These are phyloP conservation scores for Calocybe gangraenosa DNA, from an alignment of 768 basidiomycete genomes.

Conservation along the genomic window DNA sequence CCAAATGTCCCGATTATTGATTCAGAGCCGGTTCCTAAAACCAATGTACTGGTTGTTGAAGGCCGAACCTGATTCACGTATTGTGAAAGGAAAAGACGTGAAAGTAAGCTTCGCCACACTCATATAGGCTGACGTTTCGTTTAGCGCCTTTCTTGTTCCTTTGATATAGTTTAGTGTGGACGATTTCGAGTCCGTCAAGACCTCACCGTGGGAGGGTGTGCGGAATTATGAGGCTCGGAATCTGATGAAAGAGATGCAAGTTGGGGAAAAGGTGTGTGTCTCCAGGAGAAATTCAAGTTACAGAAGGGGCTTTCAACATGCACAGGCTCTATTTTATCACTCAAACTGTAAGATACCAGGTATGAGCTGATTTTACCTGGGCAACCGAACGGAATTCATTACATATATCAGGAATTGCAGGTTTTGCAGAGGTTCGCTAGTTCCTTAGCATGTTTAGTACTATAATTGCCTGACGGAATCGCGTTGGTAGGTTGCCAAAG, in stretches of 20 bases:
- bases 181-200: constrained; percentile 69
- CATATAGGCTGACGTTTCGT: not conserved
- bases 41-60: constrained; percentile 74
- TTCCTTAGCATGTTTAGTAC: not conserved
- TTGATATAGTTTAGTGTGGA: constrained; percentile 71
- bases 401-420: constrained; percentile 69
- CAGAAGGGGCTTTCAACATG: too few species aligned
- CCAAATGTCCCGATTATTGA: too few species aligned
- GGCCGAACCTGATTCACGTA: constrained; percentile 79
- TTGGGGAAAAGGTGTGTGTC: constrained; percentile 60
- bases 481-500: constrained; percentile 59
- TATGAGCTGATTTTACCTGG: constrained; percentile 20
- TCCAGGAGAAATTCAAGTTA: too few species aligned
- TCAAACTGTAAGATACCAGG: constrained; percentile 85
- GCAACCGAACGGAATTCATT: not conserved
- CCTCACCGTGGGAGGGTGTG: constrained; percentile 86
- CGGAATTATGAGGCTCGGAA: constrained; percentile 81
- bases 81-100: constrained; percentile 86
- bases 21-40: too few species aligned
- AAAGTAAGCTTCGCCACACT: constrained; percentile 42
- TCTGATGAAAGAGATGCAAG: constrained; percentile 76
- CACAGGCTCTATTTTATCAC: constrained; percentile 79
- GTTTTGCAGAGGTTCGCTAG: constrained; percentile 65
- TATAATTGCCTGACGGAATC: constrained; percentile 7
- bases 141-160: not conserved